phyloP scores from a whole-genome alignment of 2,329 filamentous ascomycete species.

The Diplodia sapinea region DNA sequence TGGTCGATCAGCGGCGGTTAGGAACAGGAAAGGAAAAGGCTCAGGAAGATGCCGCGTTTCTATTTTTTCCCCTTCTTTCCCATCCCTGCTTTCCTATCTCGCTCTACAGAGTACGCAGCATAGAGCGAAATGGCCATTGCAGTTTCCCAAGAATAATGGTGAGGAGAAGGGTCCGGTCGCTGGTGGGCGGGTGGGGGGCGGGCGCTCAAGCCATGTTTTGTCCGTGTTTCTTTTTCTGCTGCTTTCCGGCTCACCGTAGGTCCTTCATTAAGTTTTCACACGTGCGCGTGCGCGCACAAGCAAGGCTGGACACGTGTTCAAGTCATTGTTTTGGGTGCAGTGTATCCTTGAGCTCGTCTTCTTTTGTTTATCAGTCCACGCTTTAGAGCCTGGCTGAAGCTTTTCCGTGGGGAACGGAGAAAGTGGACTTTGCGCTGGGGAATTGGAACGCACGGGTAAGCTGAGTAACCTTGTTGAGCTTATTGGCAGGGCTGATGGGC shows the following conservation, averaged over 20 bases:
- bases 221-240: neutral
- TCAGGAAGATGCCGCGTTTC: neutral
- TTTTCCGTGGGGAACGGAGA: neutral
- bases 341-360: neutral
- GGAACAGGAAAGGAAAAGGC: neutral
- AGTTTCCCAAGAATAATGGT: neutral
- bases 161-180: neutral
- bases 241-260: neutral
- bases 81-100: neutral
- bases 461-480: neutral
- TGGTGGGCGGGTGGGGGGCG: neutral
- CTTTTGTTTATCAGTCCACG: neutral
- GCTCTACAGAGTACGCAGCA: neutral
- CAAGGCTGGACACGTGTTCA: neutral
- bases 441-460: neutral
- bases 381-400: neutral
- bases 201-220: neutral
- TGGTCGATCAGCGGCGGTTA: neutral
- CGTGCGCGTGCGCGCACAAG: neutral
- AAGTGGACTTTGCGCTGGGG: neutral
- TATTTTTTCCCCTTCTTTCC: neutral
- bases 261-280: neutral
- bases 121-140: neutral
- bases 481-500: neutral
- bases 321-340: neutral